These are phyloP conservation scores for Allium cepa DNA, from an alignment of 106 monocot species.

Conservation along the genomic window DNA sequence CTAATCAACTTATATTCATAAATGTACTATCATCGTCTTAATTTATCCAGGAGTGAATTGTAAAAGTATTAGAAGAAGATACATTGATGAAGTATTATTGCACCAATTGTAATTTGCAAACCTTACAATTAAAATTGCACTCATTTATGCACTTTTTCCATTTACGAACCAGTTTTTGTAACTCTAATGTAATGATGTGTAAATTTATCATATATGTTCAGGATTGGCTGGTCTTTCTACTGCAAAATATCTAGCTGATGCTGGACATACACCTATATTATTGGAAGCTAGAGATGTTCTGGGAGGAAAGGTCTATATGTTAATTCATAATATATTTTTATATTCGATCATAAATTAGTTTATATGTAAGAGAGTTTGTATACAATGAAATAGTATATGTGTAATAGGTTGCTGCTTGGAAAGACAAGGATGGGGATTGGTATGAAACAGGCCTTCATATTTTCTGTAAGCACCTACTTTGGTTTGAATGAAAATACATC, in stretches of 20 bases:
- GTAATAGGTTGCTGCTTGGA: slow-evolving; percentile 90
- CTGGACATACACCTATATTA: slow-evolving; percentile 86
- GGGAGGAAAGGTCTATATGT: slow-evolving; percentile 75
- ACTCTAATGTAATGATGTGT: not conserved
- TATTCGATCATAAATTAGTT: too few species aligned
- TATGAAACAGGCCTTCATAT: slow-evolving; percentile 98
- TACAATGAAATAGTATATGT: not conserved
- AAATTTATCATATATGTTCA: slow-evolving; percentile 19
- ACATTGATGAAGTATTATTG: too few species aligned
- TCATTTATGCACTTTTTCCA: not conserved
- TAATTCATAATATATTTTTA: not conserved
- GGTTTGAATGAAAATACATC: not conserved
- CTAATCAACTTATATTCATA: too few species aligned
- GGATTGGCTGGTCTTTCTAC: slow-evolving; percentile 96
- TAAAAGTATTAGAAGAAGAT: too few species aligned
- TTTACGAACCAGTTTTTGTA: not conserved
- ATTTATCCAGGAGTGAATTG: too few species aligned
- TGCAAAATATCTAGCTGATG: slow-evolving; percentile 97
- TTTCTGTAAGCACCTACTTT: slow-evolving; percentile 62
- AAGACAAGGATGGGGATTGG: slow-evolving; percentile 95
- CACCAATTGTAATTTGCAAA: too few species aligned
- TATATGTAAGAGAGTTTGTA: too few species aligned
- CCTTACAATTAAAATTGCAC: not conserved
- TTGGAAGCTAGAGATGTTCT: slow-evolving; percentile 93
- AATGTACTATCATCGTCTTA: too few species aligned